phyloP scores from a whole-genome alignment of 176 grass and related monocot genomes.

The maize (Zea mays) region DNA sequence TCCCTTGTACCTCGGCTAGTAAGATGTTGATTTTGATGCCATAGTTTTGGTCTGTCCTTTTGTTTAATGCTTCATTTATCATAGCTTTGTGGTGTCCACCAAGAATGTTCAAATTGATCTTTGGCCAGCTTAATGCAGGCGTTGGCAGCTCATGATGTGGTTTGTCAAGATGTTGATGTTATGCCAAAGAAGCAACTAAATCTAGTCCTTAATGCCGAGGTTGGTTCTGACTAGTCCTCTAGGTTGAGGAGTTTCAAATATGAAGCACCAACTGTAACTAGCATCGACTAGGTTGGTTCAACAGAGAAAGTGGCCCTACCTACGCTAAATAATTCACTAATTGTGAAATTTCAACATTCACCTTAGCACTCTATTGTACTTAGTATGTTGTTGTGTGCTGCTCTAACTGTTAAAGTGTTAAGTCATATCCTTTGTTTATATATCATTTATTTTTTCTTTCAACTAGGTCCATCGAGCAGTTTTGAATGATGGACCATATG shows the following conservation, averaged over 20 bases:
- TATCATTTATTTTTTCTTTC: constrained; percentile 3
- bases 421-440: constrained; percentile 28
- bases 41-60: not conserved
- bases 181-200: constrained; percentile 93
- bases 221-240: constrained; percentile 74
- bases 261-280: constrained; percentile 80
- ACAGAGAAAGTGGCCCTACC: not conserved
- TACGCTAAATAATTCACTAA: not conserved
- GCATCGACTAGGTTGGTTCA: constrained; percentile 67
- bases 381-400: constrained; percentile 1
- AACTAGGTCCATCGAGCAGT: constrained; percentile 76
- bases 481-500: constrained; percentile 73
- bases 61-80: not conserved
- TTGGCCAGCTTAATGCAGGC: constrained; percentile 50
- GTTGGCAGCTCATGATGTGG: constrained; percentile 83
- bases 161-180: constrained; percentile 91
- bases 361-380: not conserved
- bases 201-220: constrained; percentile 70
- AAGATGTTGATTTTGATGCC: constrained; percentile 24
- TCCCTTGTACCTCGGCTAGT: constrained; percentile 85
- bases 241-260: constrained; percentile 90
- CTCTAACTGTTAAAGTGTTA: not conserved
- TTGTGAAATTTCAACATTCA: constrained; percentile 10
- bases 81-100: not conserved
- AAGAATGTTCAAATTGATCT: constrained; percentile 4